phyloP scores from a whole-genome alignment of 2,329 filamentous ascomycete genomes.

The Penicillium digitatum region DNA sequence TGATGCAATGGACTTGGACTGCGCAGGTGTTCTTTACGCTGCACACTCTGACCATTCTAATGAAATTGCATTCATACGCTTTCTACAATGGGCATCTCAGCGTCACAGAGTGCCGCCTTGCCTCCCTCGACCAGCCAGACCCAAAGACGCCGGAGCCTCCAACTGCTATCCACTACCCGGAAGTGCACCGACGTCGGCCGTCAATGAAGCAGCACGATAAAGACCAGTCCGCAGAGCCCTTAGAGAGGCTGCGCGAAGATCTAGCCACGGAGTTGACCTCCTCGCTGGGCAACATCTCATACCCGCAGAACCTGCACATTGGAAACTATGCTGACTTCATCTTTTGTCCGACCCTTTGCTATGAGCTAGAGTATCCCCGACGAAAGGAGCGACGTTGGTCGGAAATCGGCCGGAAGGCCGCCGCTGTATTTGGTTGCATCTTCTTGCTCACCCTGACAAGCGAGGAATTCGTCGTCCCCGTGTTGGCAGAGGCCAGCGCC shows the following conservation, averaged over 20 bases:
- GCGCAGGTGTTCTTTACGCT: conserved; percentile 91
- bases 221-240: conserved; percentile 45
- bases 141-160: conserved; percentile 53
- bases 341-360: conserved; percentile 91
- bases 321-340: conserved; percentile 81
- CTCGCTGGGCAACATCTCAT: conserved; percentile 82
- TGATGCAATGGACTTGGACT: conserved; percentile 91
- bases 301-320: conserved; percentile 81
- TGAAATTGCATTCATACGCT: conserved; percentile 99
- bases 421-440: conserved; percentile 92
- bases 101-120: conserved; percentile 76
- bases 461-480: conserved; percentile 92
- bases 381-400: conserved; percentile 70
- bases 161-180: conserved; percentile 73
- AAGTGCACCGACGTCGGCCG: conserved; percentile 39
- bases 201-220: conserved; percentile 25
- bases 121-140: conserved; percentile 73
- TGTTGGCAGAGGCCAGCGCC: conserved; percentile 68
- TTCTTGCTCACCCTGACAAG: conserved; percentile 87
- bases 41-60: conserved; percentile 84
- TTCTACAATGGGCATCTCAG: conserved; percentile 97
- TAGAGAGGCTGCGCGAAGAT: conserved; percentile 73
- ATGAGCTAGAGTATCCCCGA: conserved; percentile 93
- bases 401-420: conserved; percentile 75
- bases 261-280: conserved; percentile 88